phyloP scores from a whole-genome alignment of 768 basidiomycete genomes.

The Russula ochroleuca region DNA sequence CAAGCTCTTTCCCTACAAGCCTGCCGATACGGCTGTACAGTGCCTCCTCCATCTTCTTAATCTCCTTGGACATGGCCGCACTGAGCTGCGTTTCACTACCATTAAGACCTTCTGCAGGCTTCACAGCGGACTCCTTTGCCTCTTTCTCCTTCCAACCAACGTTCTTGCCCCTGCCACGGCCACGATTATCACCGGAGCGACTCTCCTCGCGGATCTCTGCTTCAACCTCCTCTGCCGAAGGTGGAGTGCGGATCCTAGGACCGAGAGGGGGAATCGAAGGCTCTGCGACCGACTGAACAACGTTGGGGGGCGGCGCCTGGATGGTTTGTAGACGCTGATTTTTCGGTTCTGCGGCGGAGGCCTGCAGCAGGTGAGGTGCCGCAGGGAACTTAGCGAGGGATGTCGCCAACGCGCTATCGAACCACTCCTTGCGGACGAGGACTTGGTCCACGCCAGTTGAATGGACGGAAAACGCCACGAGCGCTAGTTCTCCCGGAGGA shows the following conservation, averaged over 20 bases:
- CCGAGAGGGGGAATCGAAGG: slow-evolving; percentile 30
- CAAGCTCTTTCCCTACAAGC: slow-evolving; percentile 80
- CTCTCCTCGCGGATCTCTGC: slow-evolving; percentile 60
- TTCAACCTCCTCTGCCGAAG: slow-evolving; percentile 65
- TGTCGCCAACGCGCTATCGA: slow-evolving; percentile 56
- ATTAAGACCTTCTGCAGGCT: slow-evolving; percentile 34
- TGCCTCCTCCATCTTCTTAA: slow-evolving; percentile 77
- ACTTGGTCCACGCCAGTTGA: slow-evolving; percentile 86
- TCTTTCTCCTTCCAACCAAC: slow-evolving; percentile 59
- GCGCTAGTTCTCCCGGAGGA: slow-evolving; percentile 66
- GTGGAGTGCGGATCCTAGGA: slow-evolving; percentile 56
- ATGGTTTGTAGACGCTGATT: slow-evolving; percentile 27
- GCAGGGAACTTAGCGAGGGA: slow-evolving; percentile 61
- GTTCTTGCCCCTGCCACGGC: slow-evolving; percentile 54
- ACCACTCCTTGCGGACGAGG: slow-evolving; percentile 82
- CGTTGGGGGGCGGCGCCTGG: slow-evolving; percentile 21
- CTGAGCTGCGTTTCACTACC: slow-evolving; percentile 50
- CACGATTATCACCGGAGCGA: slow-evolving; percentile 47
- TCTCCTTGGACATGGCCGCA: slow-evolving; percentile 65
- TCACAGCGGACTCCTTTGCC: slow-evolving; percentile 43
- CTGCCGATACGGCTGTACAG: slow-evolving; percentile 73
- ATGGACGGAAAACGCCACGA: slow-evolving; percentile 87
- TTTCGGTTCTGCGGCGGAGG: slow-evolving; percentile 30
- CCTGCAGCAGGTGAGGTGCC: slow-evolving; percentile 31
- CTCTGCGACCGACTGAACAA: slow-evolving; percentile 26